These are phyloP conservation scores for Myochromella boudieri DNA, from an alignment of 768 basidiomycete species.

Conservation along the genomic window DNA sequence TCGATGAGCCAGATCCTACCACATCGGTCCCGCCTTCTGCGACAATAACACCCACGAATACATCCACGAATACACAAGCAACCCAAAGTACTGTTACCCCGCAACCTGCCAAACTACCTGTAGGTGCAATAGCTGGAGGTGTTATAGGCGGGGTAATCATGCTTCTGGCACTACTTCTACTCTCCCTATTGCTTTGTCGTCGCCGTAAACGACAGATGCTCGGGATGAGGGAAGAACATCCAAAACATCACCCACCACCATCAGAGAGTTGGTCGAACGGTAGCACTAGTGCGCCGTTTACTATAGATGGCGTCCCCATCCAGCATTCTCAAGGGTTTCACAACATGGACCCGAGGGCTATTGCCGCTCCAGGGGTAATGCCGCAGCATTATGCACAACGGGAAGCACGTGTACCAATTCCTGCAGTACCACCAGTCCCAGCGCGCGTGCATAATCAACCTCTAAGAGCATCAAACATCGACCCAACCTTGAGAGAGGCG, in stretches of 20 bases:
- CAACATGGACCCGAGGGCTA: too few species aligned
- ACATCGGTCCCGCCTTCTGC: not conserved
- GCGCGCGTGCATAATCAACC: not conserved
- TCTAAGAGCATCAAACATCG: too few species aligned
- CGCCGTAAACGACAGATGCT: not conserved
- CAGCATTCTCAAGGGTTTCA: not conserved
- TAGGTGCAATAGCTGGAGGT: conserved; percentile 14
- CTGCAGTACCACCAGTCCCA: too few species aligned
- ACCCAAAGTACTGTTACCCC: too few species aligned
- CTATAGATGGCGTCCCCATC: not conserved
- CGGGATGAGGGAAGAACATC: not conserved
- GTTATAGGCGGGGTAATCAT: conserved; percentile 10
- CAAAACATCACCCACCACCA: not conserved
- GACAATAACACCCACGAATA: not conserved
- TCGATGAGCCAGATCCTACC: conserved; percentile 2
- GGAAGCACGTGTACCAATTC: not conserved
- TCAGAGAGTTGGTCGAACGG: not conserved
- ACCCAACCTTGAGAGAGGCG: not conserved
- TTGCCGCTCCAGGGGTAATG: too few species aligned
- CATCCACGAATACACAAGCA: not conserved
- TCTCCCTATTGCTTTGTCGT: conserved; percentile 4
- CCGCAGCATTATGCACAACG: not conserved
- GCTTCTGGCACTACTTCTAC: conserved; percentile 2
- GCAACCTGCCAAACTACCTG: not conserved
- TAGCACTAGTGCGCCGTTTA: not conserved